Conservation (phyloP, 495 filamentous ascomycete species). For the Hyaloscypha variabilis region DNA sequence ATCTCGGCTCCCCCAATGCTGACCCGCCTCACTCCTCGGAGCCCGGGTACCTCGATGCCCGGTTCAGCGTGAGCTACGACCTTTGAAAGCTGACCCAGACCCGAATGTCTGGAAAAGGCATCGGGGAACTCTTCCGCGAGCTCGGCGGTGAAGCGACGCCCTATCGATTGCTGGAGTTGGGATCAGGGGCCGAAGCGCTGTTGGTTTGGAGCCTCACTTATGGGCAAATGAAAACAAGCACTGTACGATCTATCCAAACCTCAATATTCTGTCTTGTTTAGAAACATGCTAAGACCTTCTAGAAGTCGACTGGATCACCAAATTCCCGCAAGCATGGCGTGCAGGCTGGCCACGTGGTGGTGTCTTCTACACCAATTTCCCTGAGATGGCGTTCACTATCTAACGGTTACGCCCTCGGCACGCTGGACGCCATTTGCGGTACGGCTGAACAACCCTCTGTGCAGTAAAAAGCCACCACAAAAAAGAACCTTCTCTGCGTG, state of each 20-base stretch:
- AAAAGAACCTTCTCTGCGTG: neutral
- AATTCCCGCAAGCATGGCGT: conserved; percentile 40
- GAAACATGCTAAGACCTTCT: neutral
- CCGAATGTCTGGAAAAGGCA: neutral
- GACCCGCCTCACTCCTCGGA: neutral
- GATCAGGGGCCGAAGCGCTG: conserved; percentile 42
- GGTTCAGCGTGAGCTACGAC: neutral
- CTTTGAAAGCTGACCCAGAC: neutral
- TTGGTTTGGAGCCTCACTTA: conserved; percentile 54
- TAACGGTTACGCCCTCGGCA: conserved; percentile 9
- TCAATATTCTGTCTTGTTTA: neutral
- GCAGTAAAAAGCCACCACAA: neutral
- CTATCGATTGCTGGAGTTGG: conserved; percentile 45
- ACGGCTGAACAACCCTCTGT: conserved; percentile 4
- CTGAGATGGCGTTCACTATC: conserved; percentile 14
- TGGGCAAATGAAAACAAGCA: conserved; percentile 46
- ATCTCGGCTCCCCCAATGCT: neutral
- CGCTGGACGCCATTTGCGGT: conserved; percentile 1
- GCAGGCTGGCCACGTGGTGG: conserved; percentile 43
- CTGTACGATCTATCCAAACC: conserved; percentile 21
- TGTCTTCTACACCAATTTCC: conserved; percentile 41
- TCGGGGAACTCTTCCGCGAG: neutral
- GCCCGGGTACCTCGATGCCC: conserved; percentile 2
- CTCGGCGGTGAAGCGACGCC: conserved; percentile 43
- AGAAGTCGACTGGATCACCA: conserved; percentile 34